Evolutionary conservation across 2,329 filamentous ascomycete species (phyloP).

Genomic region (Fusarium nodosum): DNA sequence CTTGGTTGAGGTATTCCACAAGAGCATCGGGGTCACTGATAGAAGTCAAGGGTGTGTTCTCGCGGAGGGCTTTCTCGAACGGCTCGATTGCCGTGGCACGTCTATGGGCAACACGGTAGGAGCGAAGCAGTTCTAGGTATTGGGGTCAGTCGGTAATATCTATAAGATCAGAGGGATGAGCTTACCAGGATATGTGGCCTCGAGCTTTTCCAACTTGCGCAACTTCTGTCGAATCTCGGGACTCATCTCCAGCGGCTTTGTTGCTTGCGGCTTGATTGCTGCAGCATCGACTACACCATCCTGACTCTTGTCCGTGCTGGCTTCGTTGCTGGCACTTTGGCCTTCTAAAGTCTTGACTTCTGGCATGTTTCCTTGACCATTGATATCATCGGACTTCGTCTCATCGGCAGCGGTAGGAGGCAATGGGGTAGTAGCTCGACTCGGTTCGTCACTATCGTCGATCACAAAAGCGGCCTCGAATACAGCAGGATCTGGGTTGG

Average conservation of each 20-base stretch:
- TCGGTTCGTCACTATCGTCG: constrained; percentile 82
- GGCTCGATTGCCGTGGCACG: constrained; percentile 89
- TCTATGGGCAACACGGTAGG: constrained; percentile 91
- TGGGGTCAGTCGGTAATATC: constrained; percentile 8
- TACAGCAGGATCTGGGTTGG: constrained; percentile 84
- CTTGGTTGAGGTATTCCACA: constrained; percentile 89
- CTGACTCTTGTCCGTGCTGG: constrained; percentile 41
- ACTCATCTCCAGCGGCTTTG: constrained; percentile 69
- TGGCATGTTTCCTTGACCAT: constrained; percentile 33
- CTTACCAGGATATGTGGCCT: constrained; percentile 86
- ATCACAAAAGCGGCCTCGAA: constrained; percentile 90
- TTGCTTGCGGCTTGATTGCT: constrained; percentile 32
- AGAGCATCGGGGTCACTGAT: constrained; percentile 88
- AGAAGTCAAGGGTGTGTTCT: constrained; percentile 91
- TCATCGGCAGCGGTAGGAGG: constrained; percentile 57
- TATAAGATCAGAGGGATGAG: background rate
- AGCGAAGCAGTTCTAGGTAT: constrained; percentile 79
- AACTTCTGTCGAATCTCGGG: constrained; percentile 81
- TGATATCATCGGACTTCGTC: constrained; percentile 43
- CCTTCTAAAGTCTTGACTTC: constrained; percentile 35
- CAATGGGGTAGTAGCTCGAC: constrained; percentile 71
- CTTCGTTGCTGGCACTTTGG: constrained; percentile 28
- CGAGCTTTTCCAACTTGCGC: constrained; percentile 89
- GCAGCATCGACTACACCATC: constrained; percentile 34
- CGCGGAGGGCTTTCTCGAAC: constrained; percentile 90